A percentile compares a stretch with the other conserved stretches of the same genome.
Evolutionary conservation across 495 filamentous ascomycete species (phyloP).

Genomic region (Tuber melanosporum): DNA sequence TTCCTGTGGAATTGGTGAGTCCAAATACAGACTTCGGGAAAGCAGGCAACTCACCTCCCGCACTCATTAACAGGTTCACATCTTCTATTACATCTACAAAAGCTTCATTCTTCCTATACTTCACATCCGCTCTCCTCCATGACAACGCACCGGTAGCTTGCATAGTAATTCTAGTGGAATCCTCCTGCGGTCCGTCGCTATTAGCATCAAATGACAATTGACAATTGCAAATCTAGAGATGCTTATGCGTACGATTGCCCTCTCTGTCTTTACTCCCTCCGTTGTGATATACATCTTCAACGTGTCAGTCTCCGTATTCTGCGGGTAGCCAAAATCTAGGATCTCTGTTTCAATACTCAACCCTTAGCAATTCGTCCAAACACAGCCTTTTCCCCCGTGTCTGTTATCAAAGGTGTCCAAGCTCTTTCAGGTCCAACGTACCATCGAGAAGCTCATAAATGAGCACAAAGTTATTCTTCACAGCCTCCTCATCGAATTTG

Average conservation of each 20-base stretch:
- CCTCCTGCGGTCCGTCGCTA: constrained; percentile 49
- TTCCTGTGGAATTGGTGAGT: constrained; percentile 53
- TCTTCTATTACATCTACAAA: constrained; percentile 99
- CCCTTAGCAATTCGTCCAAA: constrained; percentile 19
- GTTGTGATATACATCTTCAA: constrained; percentile 99
- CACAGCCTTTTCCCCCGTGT: neutral
- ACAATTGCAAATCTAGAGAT: neutral
- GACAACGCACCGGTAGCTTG: constrained; percentile 96
- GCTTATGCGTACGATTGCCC: constrained; percentile 52
- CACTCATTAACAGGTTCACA: constrained; percentile 97
- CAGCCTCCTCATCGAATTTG: constrained; percentile 98
- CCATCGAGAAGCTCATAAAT: constrained; percentile 98
- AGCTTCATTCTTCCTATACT: constrained; percentile 98
- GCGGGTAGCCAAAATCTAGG: constrained; percentile 97
- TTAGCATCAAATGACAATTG: constrained; percentile 33
- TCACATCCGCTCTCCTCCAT: constrained; percentile 93
- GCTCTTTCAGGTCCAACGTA: constrained; percentile 43
- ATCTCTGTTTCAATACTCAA: constrained; percentile 59
- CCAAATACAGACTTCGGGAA: neutral
- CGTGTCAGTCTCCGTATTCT: constrained; percentile 98
- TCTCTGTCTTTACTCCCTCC: constrained; percentile 94
- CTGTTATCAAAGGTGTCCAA: neutral
- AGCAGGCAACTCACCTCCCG: constrained; percentile 39
- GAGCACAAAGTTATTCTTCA: constrained; percentile 99
- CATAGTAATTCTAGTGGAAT: constrained; percentile 96